Evolutionary conservation across 257 asterid species (phyloP).

Genomic region (Eucommia ulmoides): DNA sequence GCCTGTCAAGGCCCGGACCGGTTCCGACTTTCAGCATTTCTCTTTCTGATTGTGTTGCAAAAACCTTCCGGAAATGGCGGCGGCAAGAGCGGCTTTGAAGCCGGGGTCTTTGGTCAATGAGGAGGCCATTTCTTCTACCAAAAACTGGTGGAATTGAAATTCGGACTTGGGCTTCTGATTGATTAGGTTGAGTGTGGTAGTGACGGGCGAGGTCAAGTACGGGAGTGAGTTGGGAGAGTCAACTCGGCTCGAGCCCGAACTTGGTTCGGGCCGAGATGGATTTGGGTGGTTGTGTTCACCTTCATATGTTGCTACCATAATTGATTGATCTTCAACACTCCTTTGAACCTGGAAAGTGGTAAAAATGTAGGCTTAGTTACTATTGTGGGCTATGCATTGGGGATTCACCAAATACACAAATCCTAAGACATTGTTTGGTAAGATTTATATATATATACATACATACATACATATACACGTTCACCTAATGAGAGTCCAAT

Average conservation of each 20-base stretch:
- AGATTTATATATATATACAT: too few species aligned
- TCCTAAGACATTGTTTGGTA: too few species aligned
- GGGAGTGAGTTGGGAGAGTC: neutral
- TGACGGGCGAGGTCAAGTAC: neutral
- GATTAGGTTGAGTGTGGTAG: neutral
- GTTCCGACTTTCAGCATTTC: neutral
- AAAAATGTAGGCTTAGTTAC: neutral
- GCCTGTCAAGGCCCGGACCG: too few species aligned
- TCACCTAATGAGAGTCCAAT: too few species aligned
- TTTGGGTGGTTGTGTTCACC: conserved; percentile 67
- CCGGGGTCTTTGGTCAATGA: conserved; percentile 11
- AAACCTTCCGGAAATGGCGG: conserved; percentile 13
- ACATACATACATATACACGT: too few species aligned
- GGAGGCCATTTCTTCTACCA: conserved; percentile 11
- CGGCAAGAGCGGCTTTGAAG: conserved; percentile 9
- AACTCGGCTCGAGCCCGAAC: neutral
- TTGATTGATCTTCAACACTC: conserved; percentile 53
- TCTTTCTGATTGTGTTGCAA: conserved; percentile 5
- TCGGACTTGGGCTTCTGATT: neutral
- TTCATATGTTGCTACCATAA: conserved; percentile 60
- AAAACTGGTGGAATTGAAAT: conserved; percentile 3
- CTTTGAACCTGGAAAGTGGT: conserved; percentile 17
- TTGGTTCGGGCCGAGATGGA: neutral
- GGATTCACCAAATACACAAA: too few species aligned
- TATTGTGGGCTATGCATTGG: too few species aligned